Conservation (phyloP, 2,329 filamentous ascomycete species). For the Davidsoniella virescens region DNA sequence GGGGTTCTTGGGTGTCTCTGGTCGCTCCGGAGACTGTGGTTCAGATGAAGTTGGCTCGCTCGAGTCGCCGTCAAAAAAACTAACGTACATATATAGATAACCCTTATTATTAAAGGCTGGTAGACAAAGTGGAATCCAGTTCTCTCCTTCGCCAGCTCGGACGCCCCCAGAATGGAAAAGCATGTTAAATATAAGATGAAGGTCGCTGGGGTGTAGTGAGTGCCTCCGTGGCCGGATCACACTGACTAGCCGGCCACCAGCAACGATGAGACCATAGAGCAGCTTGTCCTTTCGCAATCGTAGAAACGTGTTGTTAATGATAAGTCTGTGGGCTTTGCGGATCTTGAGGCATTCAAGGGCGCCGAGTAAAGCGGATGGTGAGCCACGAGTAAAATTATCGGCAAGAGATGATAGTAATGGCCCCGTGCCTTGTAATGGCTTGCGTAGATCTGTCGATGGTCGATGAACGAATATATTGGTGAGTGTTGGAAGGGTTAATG, state of each 20-base stretch:
- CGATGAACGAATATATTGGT: slow-evolving; percentile 76
- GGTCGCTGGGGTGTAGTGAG: slow-evolving; percentile 83
- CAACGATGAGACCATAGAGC: slow-evolving; percentile 85
- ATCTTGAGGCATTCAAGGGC: slow-evolving; percentile 88
- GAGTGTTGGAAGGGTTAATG: slow-evolving; percentile 74
- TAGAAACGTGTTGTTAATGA: slow-evolving; percentile 76
- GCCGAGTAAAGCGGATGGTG: slow-evolving; percentile 72
- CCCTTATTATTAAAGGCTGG: slow-evolving; percentile 95
- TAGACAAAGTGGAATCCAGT: slow-evolving; percentile 91
- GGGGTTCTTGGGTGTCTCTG: slow-evolving; percentile 30
- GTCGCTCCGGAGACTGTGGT: neutral
- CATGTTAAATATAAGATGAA: slow-evolving; percentile 98
- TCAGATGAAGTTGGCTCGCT: slow-evolving; percentile 14
- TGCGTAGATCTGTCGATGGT: slow-evolving; percentile 83
- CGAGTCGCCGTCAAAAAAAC: slow-evolving; percentile 57
- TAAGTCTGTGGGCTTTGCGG: slow-evolving; percentile 68
- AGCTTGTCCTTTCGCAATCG: slow-evolving; percentile 62
- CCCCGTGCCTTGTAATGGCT: slow-evolving; percentile 83
- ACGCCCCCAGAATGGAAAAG: slow-evolving; percentile 88
- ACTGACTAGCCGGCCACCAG: slow-evolving; percentile 81
- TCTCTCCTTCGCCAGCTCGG: slow-evolving; percentile 79
- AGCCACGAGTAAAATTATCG: slow-evolving; percentile 87
- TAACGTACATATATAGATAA: slow-evolving; percentile 98
- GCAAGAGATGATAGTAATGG: slow-evolving; percentile 78
- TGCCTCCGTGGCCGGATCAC: slow-evolving; percentile 90